Conservation (phyloP, 306 rosid species). For the Cucumis melo region DNA sequence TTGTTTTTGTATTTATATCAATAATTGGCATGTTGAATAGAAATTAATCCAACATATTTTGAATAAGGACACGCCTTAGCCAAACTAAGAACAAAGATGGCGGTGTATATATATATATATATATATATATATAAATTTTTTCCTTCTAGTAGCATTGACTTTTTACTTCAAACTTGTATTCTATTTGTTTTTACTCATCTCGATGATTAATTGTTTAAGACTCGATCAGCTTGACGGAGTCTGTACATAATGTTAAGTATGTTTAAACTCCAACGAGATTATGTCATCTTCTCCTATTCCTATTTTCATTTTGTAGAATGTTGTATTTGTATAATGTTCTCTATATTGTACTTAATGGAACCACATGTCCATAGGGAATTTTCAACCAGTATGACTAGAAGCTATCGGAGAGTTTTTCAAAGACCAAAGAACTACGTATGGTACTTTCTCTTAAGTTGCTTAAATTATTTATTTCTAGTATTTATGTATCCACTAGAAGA, state of each 20-base stretch:
- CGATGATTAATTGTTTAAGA: constrained; percentile 38
- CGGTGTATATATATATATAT: too few species aligned
- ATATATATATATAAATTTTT: too few species aligned
- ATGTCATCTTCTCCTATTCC: background rate
- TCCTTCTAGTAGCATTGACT: background rate
- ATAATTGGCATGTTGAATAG: too few species aligned
- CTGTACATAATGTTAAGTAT: constrained; percentile 70
- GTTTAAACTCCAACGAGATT: constrained; percentile 8
- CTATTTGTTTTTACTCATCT: background rate
- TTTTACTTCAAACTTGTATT: background rate
- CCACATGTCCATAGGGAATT: constrained; percentile 46
- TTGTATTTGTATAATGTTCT: background rate
- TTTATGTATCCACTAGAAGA: constrained; percentile 1
- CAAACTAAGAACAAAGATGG: too few species aligned
- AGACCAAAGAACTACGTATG: constrained; percentile 67
- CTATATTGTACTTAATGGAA: background rate
- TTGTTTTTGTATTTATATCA: too few species aligned
- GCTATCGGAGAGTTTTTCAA: constrained; percentile 81
- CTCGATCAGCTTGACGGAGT: constrained; percentile 46
- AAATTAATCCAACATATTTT: too few species aligned
- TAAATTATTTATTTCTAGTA: background rate
- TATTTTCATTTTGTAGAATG: background rate
- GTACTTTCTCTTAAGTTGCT: constrained; percentile 22
- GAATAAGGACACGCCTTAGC: too few species aligned
- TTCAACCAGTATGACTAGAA: constrained; percentile 75